Conservation (phyloP, 139 green algal genomes). For the Picochlorum sp. region DNA sequence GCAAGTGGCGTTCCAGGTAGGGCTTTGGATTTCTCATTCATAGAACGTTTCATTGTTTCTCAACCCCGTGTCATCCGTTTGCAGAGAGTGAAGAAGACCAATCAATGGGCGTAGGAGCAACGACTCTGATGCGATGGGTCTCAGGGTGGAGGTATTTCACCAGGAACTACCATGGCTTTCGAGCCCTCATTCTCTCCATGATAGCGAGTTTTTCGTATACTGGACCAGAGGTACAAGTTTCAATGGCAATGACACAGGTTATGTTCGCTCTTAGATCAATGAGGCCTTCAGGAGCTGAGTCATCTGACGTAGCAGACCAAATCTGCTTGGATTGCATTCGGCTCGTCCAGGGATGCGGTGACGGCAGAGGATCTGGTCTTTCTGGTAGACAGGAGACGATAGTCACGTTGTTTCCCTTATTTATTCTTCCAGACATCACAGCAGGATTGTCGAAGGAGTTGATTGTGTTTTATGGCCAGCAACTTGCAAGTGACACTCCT, state of each 20-base stretch:
- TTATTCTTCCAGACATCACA: conserved; percentile 41
- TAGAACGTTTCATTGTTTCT: not conserved
- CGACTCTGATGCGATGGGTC: conserved; percentile 5
- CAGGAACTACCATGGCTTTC: conserved; percentile 10
- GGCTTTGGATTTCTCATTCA: no score
- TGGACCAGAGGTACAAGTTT: conserved; percentile 8
- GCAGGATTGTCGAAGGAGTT: conserved; percentile 5
- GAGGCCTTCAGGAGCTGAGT: not conserved
- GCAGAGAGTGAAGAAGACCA: conserved; percentile 25
- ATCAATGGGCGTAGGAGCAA: conserved; percentile 4
- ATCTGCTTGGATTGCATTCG: conserved; percentile 8
- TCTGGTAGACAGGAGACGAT: conserved; percentile 55
- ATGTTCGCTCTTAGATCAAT: conserved; percentile 25
- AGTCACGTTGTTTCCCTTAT: conserved; percentile 41
- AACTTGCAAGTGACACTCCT: conserved; percentile 7
- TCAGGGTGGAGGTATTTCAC: conserved; percentile 17
- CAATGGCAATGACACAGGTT: conserved; percentile 12
- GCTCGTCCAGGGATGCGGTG: not conserved
- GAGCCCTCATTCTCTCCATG: conserved; percentile 11
- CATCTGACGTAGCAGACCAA: not conserved
- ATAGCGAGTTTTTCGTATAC: conserved; percentile 23
- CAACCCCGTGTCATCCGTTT: not conserved
- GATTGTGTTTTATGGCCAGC: conserved; percentile 20
- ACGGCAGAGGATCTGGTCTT: conserved; percentile 13
- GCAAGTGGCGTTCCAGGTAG: conserved; percentile 4